Conservation (phyloP, 768 basidiomycete genomes). For the Pisolithus sp. region DNA sequence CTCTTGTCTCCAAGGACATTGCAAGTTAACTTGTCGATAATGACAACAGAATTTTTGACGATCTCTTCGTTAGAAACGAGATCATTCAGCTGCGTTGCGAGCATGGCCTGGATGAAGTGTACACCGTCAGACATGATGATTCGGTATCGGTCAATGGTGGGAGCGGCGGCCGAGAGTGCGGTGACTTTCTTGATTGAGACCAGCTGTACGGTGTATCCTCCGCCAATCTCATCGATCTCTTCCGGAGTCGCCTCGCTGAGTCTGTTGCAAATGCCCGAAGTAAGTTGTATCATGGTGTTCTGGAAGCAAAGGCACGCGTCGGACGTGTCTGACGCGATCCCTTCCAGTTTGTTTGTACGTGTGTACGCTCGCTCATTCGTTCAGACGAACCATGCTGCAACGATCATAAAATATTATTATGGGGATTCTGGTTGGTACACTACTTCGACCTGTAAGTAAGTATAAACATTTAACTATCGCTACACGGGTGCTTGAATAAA, state of each 20-base stretch:
- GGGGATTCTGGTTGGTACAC: too few species aligned
- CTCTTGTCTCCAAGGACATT: constrained; percentile 81
- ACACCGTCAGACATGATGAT: constrained; percentile 88
- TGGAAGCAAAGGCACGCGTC: not conserved
- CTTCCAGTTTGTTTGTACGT: too few species aligned
- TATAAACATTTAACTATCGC: too few species aligned
- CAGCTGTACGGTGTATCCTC: constrained; percentile 60
- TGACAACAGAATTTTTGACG: constrained; percentile 59
- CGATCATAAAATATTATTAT: too few species aligned
- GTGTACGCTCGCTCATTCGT: too few species aligned
- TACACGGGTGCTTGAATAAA: too few species aligned
- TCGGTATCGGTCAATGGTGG: constrained; percentile 53
- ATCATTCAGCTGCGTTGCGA: constrained; percentile 83
- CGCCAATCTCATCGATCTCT: constrained; percentile 24
- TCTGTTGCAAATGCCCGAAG: constrained; percentile 48
- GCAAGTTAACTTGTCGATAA: constrained; percentile 70
- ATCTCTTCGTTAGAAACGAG: constrained; percentile 61
- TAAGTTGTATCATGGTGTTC: constrained; percentile 44
- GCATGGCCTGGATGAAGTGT: constrained; percentile 87
- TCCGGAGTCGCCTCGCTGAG: constrained; percentile 36
- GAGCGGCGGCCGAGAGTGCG: constrained; percentile 22
- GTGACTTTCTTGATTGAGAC: constrained; percentile 78
- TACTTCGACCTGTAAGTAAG: too few species aligned
- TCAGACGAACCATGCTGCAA: too few species aligned
- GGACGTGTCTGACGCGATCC: not conserved